Conservation (phyloP, 768 basidiomycete genomes). For the Cyathus striatus region DNA sequence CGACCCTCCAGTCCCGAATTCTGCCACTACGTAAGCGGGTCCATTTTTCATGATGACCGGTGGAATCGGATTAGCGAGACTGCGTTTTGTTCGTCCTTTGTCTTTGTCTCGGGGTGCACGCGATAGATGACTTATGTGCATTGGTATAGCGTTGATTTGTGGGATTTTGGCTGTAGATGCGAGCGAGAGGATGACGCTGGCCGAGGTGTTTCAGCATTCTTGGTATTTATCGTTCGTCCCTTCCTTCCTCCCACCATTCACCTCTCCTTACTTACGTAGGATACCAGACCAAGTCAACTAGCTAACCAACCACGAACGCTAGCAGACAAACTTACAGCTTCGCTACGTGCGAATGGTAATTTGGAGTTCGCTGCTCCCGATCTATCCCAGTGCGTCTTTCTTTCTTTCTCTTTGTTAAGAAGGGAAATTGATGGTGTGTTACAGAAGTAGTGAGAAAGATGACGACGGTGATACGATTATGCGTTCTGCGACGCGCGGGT, state of each 20-base stretch:
- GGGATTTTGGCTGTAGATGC: constrained; percentile 75
- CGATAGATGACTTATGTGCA: no score
- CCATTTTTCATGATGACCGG: constrained; percentile 69
- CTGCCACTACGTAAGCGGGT: constrained; percentile 64
- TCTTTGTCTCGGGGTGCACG: no score
- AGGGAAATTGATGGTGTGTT: no score
- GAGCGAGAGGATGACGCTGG: constrained; percentile 56
- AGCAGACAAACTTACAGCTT: constrained; percentile 66
- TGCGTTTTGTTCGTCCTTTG: constrained; percentile 52
- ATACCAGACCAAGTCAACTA: constrained; percentile 68
- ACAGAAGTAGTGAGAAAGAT: no score
- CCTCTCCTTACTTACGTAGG: no score
- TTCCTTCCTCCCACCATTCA: no score
- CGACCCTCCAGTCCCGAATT: constrained; percentile 79
- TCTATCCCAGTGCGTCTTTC: constrained; percentile 21
- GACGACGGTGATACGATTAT: constrained; percentile 59
- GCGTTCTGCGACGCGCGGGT: constrained; percentile 46
- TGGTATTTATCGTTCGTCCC: constrained; percentile 81
- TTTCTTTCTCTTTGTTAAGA: not conserved
- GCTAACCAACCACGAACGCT: constrained; percentile 49
- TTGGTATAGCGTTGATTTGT: constrained; percentile 69
- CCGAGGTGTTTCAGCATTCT: constrained; percentile 43
- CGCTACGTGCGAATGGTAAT: constrained; percentile 67
- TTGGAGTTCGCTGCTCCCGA: constrained; percentile 70
- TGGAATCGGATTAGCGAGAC: constrained; percentile 65